Percentiles rank a stretch among this genome's conserved stretches.
phyloP scores from a whole-genome alignment of 2,329 filamentous ascomycete species.

The Trichoderma aggressivum region DNA sequence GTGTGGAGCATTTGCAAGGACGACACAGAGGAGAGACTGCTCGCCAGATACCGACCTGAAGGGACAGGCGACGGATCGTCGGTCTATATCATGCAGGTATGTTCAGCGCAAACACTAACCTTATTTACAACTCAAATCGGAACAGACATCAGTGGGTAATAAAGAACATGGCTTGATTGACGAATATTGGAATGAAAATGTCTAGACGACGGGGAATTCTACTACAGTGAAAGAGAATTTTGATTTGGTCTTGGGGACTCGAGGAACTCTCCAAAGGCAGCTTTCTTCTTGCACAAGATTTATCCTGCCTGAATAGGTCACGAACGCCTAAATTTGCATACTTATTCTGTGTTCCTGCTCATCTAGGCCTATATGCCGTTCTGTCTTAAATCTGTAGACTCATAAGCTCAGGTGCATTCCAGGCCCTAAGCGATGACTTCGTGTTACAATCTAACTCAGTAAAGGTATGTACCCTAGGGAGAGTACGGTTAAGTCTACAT shows the following conservation, averaged over 20 bases:
- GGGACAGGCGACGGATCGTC: neutral
- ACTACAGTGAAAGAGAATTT: neutral
- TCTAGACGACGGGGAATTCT: neutral
- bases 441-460: neutral
- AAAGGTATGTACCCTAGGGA: neutral
- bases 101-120: neutral
- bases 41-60: no score
- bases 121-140: neutral
- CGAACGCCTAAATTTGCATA: neutral
- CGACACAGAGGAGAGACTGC: no score
- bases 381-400: neutral
- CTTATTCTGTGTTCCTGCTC: neutral
- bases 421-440: neutral
- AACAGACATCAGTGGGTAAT: neutral
- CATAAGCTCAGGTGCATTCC: neutral
- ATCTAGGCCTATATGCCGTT: neutral
- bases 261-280: no score
- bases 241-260: neutral
- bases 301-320: neutral
- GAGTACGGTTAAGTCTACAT: neutral
- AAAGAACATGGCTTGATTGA: neutral
- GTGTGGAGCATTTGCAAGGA: neutral
- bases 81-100: neutral
- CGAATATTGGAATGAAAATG: neutral
- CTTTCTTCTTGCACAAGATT: neutral